Evolutionary conservation across 192 early-diverging fungal genomes (phyloP), one percentile per base, ranked within the genome.

Genomic region (Phlyctochytrium planicorne): DNA sequence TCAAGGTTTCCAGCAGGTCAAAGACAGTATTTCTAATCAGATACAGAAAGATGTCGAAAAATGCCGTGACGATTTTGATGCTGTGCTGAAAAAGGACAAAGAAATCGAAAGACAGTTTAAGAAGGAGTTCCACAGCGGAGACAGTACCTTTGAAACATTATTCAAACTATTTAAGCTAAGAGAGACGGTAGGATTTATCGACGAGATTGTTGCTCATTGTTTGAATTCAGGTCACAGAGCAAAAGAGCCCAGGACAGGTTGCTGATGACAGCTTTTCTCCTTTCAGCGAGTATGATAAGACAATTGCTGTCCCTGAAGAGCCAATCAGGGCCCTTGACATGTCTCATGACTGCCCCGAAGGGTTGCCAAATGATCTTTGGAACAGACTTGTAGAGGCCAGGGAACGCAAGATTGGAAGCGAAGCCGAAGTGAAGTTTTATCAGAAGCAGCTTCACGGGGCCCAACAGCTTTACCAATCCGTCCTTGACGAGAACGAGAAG

Each of bases 31-130:
- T 36, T 3, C 32, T 30, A 62, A 62, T 34, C 34, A 23, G 16
- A 4, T 27, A 52, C 56, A 82, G 78, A 85, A 85, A 66, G 84
- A 84, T n/a, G 62, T 87, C 1, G 86, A 87, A 35, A 53, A 68
- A 20, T 62, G 34, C 34, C 37, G 75, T n/a, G 86, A 87, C 32
- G 84, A 85, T 40, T 76, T 87, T 55, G 86, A 87, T 16, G 37
- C 52, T 14, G 69, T 76, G 10, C 29, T 76, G 1, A 75, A 75
- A 56, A 60, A 71, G 30, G 86, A 87, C 66, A 87, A 87, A 62
- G 86, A 87, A 34, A 75, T 87, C 29, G 86, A 87, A 16, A 76
- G 77, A 60, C 47, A 53, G 23, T 87, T 87, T 70, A 75, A 77
- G 60, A 87, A 83, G 60, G 86, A 87, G 60, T 87, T 87, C 56